Percentiles rank a stretch among this genome's conserved stretches.
These are phyloP conservation scores for Garcia nutans DNA, from an alignment of 345 rosid species.

Conservation along the genomic window DNA sequence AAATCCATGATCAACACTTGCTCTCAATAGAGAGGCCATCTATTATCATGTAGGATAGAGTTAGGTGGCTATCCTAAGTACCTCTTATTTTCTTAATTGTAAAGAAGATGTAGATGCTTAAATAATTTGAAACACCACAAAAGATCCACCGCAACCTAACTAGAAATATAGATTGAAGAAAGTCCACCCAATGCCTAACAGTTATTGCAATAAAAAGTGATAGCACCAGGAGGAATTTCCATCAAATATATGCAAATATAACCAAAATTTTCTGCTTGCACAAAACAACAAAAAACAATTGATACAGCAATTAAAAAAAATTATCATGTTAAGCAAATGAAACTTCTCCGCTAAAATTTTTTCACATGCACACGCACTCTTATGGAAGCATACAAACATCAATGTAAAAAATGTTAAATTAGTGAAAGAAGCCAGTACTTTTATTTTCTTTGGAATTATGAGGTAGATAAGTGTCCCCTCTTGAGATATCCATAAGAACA, in stretches of 20 bases:
- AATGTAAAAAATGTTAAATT: not conserved
- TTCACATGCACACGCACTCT: not conserved
- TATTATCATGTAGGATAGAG: no score
- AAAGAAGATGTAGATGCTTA: not conserved
- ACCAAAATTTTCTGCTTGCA: not conserved
- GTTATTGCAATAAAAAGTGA: not conserved
- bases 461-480: constrained; percentile 46
- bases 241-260: not conserved
- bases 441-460: constrained; percentile 54
- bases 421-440: constrained; percentile 34
- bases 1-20: not conserved
- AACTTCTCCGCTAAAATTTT: no score
- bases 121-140: not conserved
- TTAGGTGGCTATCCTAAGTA: not conserved
- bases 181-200: not conserved
- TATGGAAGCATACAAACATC: not conserved
- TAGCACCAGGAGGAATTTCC: not conserved
- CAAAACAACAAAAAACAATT: not conserved
- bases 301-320: not conserved
- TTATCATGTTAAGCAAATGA: not conserved
- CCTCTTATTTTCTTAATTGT: not conserved
- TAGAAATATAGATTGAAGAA: not conserved
- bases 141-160: not conserved
- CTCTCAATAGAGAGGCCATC: not conserved
- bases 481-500: constrained; percentile 60